These are phyloP conservation scores for Fusarium bulbicola DNA, from an alignment of 2,329 filamentous ascomycete genomes.

Conservation along the genomic window DNA sequence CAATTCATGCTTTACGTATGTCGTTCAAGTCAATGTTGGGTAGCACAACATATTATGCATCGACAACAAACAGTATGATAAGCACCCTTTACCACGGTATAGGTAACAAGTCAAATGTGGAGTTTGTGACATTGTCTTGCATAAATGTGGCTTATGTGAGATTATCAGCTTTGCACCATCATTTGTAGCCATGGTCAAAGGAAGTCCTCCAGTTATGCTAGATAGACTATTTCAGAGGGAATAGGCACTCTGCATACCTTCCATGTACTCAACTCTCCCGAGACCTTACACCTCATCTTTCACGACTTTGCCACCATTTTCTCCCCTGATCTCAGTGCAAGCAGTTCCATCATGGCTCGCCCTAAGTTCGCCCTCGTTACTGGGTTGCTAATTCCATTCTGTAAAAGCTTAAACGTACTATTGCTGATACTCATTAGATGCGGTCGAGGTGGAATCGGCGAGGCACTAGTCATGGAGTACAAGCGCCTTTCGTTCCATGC, in stretches of 20 bases:
- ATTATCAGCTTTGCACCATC: neutral
- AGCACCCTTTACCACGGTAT: neutral
- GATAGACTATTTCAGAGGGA: neutral
- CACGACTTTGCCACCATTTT: too few species aligned
- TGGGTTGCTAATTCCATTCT: neutral
- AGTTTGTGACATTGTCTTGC: neutral
- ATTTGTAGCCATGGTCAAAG: too few species aligned
- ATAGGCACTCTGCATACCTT: neutral
- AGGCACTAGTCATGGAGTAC: neutral
- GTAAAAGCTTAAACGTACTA: neutral
- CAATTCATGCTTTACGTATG: neutral
- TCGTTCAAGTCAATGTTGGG: neutral
- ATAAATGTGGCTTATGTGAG: neutral
- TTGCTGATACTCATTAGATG: neutral
- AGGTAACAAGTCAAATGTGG: too few species aligned
- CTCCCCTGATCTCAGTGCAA: too few species aligned
- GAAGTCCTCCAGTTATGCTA: neutral
- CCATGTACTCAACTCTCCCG: fast-evolving
- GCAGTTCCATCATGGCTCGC: neutral
- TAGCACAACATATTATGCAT: neutral
- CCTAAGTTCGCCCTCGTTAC: neutral
- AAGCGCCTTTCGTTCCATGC: neutral
- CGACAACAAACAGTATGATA: neutral
- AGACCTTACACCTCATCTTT: fast-evolving
- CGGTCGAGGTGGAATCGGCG: neutral